Base-by-base conservation (phyloP, 163 green algal species). In the Volvox carteri region DNA sequence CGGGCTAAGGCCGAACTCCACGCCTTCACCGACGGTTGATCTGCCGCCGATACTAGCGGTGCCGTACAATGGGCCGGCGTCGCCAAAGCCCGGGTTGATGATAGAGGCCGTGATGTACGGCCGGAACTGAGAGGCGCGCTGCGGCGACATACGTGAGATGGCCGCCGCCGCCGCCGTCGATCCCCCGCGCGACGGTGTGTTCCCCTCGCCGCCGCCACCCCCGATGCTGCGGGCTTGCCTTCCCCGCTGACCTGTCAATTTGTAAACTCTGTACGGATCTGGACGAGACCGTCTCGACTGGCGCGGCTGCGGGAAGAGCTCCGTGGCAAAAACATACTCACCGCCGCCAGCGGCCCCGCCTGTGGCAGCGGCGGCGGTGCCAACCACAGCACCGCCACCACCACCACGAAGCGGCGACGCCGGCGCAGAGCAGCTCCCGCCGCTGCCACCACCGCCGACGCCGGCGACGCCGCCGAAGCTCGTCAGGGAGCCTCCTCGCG, bases 351-450 rank as follows among this genome's bases (percentile, higher is more conserved):
- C n/a, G n/a, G n/a, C n/a, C n/a, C n/a, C 18, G 19, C n/a, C 62
- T 1, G 16, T 23, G 72, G 16, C 72, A 42, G 11, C 72, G 72
- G 21, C 16, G 41, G n/a, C 12, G 30, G 25, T 37, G 60, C 60
- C 48, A 14, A 58, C 12, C 48, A 23, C 48, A 58, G 11, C 23
- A 19, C n/a, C 9, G 23, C 60, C n/a, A n/a, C n/a, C n/a, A n/a
- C n/a, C 46, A 44, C 41, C 48, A 1, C 75, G 48, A 30, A 33
- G 25, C 75, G 75, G 75, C 50, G 75, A 84, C 33, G 48, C 33
- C 6, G 75, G 75, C 75, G 75, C 75, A 48, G 75, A 84, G 21
- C 75, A 65, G 75, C 75, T 84, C 4, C 50, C 50, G 14, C 54
- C 54, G 54, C 54, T 65, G n/a, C 9, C 48, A 9, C 33, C 75